Percentiles rank a stretch among this genome's conserved stretches.
phyloP scores from a whole-genome alignment of 2,329 filamentous ascomycete genomes.

The Phaeoacremonium minimum region DNA sequence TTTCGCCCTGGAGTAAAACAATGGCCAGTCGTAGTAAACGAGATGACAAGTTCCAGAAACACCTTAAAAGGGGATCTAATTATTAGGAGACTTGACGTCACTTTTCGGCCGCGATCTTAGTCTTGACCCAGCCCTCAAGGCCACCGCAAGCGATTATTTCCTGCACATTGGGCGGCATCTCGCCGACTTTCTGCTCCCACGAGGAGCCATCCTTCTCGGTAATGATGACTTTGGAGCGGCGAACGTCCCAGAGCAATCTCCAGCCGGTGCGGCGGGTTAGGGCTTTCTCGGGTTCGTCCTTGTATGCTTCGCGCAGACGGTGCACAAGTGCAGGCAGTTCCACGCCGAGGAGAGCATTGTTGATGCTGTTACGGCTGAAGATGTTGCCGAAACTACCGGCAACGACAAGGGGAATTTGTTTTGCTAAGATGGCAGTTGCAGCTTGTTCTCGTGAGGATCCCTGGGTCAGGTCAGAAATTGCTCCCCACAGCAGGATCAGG shows the following conservation, averaged over 20 bases:
- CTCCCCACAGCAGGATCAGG: no score
- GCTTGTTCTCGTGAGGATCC: slow-evolving; percentile 81
- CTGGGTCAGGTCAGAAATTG: no score
- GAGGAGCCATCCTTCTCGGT: slow-evolving; percentile 10
- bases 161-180: slow-evolving; percentile 15
- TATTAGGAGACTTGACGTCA: no score
- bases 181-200: slow-evolving; percentile 19
- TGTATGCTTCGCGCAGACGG: slow-evolving; percentile 16
- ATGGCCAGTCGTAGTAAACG: no score
- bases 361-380: slow-evolving; percentile 44
- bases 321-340: slow-evolving; percentile 54
- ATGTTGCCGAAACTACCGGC: slow-evolving; percentile 81
- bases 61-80: no score
- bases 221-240: slow-evolving; percentile 11
- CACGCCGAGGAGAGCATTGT: slow-evolving; percentile 41
- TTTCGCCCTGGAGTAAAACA: no score
- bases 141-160: slow-evolving; percentile 16
- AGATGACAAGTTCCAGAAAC: no score
- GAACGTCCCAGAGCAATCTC: slow-evolving; percentile 13
- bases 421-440: slow-evolving; percentile 80
- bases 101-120: no score
- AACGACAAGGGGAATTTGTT: slow-evolving; percentile 74
- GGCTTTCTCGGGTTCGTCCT: slow-evolving; percentile 9
- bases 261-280: neutral
- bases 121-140: slow-evolving; percentile 13